Conservation (phyloP, 169 alveolate species). For the Plasmodium knowlesi region DNA sequence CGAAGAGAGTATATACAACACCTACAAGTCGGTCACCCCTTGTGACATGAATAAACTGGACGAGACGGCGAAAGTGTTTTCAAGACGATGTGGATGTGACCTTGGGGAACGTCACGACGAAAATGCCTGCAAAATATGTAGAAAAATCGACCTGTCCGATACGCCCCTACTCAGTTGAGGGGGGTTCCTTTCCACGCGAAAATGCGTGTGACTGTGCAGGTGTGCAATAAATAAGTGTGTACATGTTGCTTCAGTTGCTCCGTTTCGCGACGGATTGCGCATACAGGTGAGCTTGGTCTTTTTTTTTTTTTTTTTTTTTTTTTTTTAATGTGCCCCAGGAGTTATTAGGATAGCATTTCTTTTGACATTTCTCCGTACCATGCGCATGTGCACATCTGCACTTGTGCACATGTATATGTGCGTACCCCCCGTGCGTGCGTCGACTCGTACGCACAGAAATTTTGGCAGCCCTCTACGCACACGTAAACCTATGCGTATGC, state of each 20-base stretch:
- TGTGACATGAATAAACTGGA: conserved; percentile 83
- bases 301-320: conserved; percentile 35
- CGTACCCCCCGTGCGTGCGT: not conserved
- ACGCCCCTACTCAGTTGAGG: conserved; percentile 81
- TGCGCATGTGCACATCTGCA: not conserved
- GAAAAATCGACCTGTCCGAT: conserved; percentile 82
- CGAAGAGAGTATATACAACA: conserved; percentile 49
- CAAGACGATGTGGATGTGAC: conserved; percentile 84
- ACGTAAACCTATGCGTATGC: not conserved
- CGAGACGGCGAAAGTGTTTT: conserved; percentile 80
- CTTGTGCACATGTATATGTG: not conserved
- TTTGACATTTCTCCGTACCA: conserved; percentile 16
- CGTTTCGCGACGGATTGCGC: not conserved
- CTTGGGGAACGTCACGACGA: conserved; percentile 84
- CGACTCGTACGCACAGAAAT: not conserved
- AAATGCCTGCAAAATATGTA: conserved; percentile 81
- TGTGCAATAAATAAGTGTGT: not conserved
- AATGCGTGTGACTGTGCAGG: not conserved
- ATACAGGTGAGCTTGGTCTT: conserved; percentile 8
- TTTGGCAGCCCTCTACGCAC: not conserved
- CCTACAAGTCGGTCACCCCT: conserved; percentile 77
- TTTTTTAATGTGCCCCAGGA: conserved; percentile 22
- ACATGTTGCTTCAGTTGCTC: not conserved
- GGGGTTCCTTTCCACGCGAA: not conserved
- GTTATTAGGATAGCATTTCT: conserved; percentile 20